Evolutionary conservation across 495 filamentous ascomycete genomes (phyloP).

Genomic region (Baudoinia panamericana): DNA sequence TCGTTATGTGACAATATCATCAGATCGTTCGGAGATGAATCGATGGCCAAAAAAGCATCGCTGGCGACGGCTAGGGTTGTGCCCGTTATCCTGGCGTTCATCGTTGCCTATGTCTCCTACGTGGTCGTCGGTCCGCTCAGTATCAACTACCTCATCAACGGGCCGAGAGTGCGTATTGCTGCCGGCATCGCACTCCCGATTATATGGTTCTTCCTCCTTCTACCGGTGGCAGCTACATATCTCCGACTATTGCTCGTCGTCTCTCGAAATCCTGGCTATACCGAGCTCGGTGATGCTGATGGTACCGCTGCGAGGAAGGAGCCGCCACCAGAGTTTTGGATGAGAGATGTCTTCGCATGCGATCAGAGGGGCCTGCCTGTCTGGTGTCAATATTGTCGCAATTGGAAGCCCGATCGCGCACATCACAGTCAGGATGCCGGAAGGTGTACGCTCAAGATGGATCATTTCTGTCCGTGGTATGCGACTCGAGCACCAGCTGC

Average conservation of each 20-base stretch:
- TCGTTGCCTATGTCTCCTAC: slow-evolving; percentile 50
- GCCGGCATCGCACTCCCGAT: slow-evolving; percentile 55
- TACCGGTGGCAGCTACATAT: slow-evolving; percentile 54
- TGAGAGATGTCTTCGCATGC: slow-evolving; percentile 21
- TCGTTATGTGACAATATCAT: too few relatives aligned
- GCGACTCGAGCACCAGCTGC: slow-evolving; percentile 12
- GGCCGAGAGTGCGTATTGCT: slow-evolving; percentile 20
- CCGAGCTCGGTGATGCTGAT: slow-evolving; percentile 39
- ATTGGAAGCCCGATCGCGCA: slow-evolving; percentile 71
- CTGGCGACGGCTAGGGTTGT: slow-evolving; percentile 37
- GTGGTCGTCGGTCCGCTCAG: slow-evolving; percentile 37
- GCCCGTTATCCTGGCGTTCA: slow-evolving; percentile 44
- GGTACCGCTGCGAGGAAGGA: neutral
- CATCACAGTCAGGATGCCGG: slow-evolving; percentile 75
- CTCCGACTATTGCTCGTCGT: slow-evolving; percentile 50
- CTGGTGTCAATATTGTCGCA: slow-evolving; percentile 67
- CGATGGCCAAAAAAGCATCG: slow-evolving; percentile 7
- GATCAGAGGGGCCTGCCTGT: slow-evolving; percentile 63
- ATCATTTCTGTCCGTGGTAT: slow-evolving; percentile 88
- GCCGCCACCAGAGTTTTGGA: slow-evolving; percentile 18
- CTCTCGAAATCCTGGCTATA: slow-evolving; percentile 52
- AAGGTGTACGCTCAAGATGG: slow-evolving; percentile 75
- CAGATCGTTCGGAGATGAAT: too few relatives aligned
- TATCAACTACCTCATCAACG: slow-evolving; percentile 48
- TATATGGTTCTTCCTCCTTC: slow-evolving; percentile 55